These are phyloP conservation scores for Domatiomyces catenatus DNA, from an alignment of 2,329 filamentous ascomycete genomes.

Conservation along the genomic window DNA sequence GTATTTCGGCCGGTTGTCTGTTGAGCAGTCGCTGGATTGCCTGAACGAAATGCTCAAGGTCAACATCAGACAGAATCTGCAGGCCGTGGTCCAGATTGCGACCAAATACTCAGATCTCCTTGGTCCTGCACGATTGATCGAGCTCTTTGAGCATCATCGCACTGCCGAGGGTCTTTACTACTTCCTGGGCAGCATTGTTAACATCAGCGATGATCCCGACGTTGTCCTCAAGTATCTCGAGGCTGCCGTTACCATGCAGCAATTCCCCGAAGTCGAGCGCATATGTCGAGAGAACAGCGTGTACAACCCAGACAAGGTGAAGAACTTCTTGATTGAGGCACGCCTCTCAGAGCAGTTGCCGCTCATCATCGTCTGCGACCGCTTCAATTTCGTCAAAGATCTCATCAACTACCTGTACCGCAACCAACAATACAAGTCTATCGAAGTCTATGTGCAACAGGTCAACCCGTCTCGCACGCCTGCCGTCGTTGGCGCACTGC, in stretches of 20 bases:
- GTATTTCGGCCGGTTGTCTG: conserved; percentile 87
- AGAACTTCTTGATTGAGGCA: conserved; percentile 98
- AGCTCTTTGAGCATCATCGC: conserved; percentile 93
- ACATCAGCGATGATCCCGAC: conserved; percentile 84
- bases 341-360: conserved; percentile 82
- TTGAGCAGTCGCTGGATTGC: conserved; percentile 88
- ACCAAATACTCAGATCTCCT: conserved; percentile 97
- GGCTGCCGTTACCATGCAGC: conserved; percentile 81
- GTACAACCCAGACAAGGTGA: conserved; percentile 88
- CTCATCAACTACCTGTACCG: conserved; percentile 94
- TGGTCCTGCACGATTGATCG: conserved; percentile 72
- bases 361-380: conserved; percentile 94
- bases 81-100: conserved; percentile 84
- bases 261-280: conserved; percentile 90
- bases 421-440: conserved; percentile 97
- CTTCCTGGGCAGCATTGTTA: conserved; percentile 95
- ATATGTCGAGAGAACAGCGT: conserved; percentile 87
- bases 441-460: conserved; percentile 93
- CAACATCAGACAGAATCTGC: conserved; percentile 94
- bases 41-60: conserved; percentile 89
- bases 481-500: conserved; percentile 76
- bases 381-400: conserved; percentile 98
- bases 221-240: conserved; percentile 99
- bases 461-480: conserved; percentile 87
- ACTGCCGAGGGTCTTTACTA: conserved; percentile 95